Evolutionary conservation across 108 stramenopile genomes (phyloP).

Genomic region (Skeletonema menzelii): DNA sequence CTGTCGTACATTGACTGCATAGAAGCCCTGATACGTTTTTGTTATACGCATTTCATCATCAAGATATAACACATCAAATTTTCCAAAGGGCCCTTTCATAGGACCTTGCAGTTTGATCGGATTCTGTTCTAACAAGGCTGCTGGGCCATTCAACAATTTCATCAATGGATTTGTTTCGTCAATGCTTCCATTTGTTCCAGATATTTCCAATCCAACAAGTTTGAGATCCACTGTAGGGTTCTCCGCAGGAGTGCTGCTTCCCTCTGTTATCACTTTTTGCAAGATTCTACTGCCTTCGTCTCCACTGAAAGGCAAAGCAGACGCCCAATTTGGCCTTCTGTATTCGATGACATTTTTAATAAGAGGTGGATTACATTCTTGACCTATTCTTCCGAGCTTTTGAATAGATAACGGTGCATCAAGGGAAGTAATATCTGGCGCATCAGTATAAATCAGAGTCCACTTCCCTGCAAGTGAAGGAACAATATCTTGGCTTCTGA

Average conservation of each 20-base stretch:
- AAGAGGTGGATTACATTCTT: constrained; percentile 70
- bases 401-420: constrained; percentile 61
- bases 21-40: constrained; percentile 62
- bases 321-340: constrained; percentile 68
- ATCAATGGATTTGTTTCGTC: too few species aligned
- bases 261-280: constrained; percentile 75
- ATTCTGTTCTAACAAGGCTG: constrained; percentile 43
- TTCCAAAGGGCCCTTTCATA: constrained; percentile 69
- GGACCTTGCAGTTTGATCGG: constrained; percentile 69
- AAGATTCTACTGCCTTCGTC: constrained; percentile 58
- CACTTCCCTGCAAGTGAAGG: constrained; percentile 67
- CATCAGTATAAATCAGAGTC: constrained; percentile 84
- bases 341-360: constrained; percentile 87
- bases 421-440: constrained; percentile 79
- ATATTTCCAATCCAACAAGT: constrained; percentile 66
- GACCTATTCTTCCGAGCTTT: constrained; percentile 78
- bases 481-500: not conserved
- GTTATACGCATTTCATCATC: constrained; percentile 70
- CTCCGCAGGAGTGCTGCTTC: constrained; percentile 34
- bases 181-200: not conserved
- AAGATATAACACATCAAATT: constrained; percentile 72
- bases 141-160: constrained; percentile 26
- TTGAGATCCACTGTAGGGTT: constrained; percentile 65
- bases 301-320: constrained; percentile 52
- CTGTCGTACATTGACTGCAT: constrained; percentile 60